Evolutionary conservation across 2,329 filamentous ascomycete species (phyloP).

Genomic region (Claviceps africana): DNA sequence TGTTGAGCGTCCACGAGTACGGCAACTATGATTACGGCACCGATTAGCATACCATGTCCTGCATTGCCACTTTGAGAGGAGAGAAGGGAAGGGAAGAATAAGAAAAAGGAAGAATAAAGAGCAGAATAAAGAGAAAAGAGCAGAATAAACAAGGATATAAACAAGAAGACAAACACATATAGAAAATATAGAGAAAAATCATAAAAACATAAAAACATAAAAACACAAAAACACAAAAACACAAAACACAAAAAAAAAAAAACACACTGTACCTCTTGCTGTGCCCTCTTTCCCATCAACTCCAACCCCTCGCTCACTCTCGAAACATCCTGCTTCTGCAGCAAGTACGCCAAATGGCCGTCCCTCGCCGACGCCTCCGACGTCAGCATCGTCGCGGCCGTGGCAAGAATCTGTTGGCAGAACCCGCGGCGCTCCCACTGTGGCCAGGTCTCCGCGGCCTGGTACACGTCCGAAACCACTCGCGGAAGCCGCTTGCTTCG

Average conservation of each 20-base stretch:
- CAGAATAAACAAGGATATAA: no score
- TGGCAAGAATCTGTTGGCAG: constrained; percentile 15
- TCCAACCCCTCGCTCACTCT: constrained; percentile 6
- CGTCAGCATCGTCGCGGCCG: constrained; percentile 10
- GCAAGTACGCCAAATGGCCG: constrained; percentile 4
- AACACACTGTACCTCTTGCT: constrained; percentile 12
- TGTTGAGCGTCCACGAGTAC: constrained; percentile 14
- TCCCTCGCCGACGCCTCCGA: constrained; percentile 7
- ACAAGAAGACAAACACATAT: no score
- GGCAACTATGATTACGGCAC: constrained; percentile 9
- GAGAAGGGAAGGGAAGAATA: no score
- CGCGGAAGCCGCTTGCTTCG: constrained; percentile 14
- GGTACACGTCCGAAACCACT: constrained; percentile 11
- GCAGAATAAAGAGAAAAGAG: no score
- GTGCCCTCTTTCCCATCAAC: constrained; percentile 10
- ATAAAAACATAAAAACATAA: no score
- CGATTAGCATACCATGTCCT: neutral
- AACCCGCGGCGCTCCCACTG: constrained; percentile 14
- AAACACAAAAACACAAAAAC: no score
- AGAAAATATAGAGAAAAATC: no score
- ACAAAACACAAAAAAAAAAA: neutral
- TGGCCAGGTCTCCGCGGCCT: constrained; percentile 10
- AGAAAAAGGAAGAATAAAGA: no score
- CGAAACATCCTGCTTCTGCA: constrained; percentile 7
- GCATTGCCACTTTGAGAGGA: no score